Conservation (phyloP, 768 basidiomycete genomes). For the Rhodotorula graminis region DNA sequence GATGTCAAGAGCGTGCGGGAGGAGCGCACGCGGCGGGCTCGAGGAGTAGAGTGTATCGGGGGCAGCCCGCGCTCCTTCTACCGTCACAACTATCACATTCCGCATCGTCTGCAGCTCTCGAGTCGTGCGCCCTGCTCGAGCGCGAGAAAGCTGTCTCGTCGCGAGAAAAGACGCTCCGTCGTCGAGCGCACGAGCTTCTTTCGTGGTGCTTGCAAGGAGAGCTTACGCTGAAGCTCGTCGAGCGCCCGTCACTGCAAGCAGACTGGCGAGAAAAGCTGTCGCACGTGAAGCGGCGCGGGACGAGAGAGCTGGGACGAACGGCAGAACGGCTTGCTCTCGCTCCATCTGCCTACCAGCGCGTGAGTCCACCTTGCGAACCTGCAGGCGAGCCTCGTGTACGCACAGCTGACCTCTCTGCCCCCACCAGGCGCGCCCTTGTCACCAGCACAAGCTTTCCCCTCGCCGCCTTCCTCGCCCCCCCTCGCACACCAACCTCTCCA, state of each 20-base stretch:
- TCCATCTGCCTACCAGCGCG: background rate
- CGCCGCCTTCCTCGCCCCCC: background rate
- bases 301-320: too few species aligned
- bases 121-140: too few species aligned
- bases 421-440: background rate
- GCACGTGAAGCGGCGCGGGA: too few species aligned
- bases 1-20: background rate
- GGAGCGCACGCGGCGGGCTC: too few species aligned
- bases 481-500: background rate
- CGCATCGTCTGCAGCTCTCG: too few species aligned
- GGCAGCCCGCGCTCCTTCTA: too few species aligned
- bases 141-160: too few species aligned
- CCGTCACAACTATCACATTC: background rate
- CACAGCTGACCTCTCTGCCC: background rate
- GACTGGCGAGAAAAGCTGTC: background rate
- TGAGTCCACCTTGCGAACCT: background rate
- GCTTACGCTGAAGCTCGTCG: too few species aligned
- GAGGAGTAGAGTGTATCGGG: background rate
- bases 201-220: too few species aligned
- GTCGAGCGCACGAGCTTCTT: too few species aligned
- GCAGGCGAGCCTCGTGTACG: background rate
- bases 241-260: too few species aligned
- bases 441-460: background rate
- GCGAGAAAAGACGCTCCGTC: too few species aligned
- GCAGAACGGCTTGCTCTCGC: background rate